Base-by-base conservation (phyloP, 768 basidiomycete genomes). In the Suillus plorans region DNA sequence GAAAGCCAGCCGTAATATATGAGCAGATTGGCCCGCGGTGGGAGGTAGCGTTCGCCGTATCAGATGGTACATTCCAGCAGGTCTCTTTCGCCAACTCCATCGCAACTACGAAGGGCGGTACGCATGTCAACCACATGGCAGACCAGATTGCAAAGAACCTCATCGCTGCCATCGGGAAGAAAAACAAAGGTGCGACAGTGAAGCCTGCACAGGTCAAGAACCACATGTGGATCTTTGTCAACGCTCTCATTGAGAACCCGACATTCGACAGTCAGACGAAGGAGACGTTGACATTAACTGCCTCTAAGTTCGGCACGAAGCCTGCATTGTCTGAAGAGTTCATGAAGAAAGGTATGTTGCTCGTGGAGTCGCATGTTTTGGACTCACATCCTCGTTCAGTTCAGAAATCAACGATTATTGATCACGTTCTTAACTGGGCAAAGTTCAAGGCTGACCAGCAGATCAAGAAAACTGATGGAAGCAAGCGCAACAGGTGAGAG, bases 221-320 rank as follows among this genome's bases (percentile, higher is more conserved):
- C 71, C 96, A 99, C 74, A 95, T 99, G 89, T 96, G 94, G 94
- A 85, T 99, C 62, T 99, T 99, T 72, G 89, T 99, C 73, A 99
- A 98, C 71, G 88, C 94, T 16, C 82, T 97, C 66, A 90, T 99
- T 69, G 96, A 97, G 80, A 99, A 99, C 73, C 97, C 97, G 10
- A 94, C 95, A 1, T 99, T 99, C 78, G 97, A 99, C 83, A 95
- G 94, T 83, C 97, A 99, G 77, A 98, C 97, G 44, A 99, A 99
- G 80, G 97, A 99, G 76, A 91, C 89, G 5, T 79, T 99, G 69
- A 99, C 96, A 1, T 79, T 98, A 53, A 88, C 89, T 4, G 80
- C 90, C 22, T 89, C 87, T 37, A 97, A 97, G 77, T 99, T 99
- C 72, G 94, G 95, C 12, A 90, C 90, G 52, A 97, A 90, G 76